Conservation (phyloP, 345 rosid genomes). For the Gossypium turneri region DNA sequence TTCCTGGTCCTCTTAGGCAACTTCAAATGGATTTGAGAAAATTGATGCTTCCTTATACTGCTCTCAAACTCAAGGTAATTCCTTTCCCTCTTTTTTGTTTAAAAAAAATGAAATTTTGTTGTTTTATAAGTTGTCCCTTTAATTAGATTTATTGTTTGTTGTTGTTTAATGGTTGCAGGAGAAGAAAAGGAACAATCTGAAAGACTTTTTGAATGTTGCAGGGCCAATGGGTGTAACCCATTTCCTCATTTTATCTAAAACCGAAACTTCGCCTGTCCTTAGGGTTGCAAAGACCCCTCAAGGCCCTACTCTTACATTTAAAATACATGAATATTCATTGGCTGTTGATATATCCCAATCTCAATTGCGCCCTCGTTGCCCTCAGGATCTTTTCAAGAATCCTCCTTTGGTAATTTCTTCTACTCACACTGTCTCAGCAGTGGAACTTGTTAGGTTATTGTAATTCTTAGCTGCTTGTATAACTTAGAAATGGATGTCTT, state of each 20-base stretch:
- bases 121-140: neutral
- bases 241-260: constrained; percentile 80
- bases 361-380: constrained; percentile 87
- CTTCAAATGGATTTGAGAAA: constrained; percentile 89
- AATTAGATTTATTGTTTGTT: neutral
- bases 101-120: neutral
- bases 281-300: constrained; percentile 94
- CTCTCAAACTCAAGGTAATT: constrained; percentile 76
- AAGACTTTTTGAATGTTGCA: constrained; percentile 81
- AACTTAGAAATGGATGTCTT: neutral
- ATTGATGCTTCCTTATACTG: constrained; percentile 92
- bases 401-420: constrained; percentile 65
- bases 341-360: constrained; percentile 79
- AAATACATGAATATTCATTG: constrained; percentile 69
- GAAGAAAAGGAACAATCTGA: constrained; percentile 78
- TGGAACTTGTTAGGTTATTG: neutral
- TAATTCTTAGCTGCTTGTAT: neutral
- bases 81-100: neutral
- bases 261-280: constrained; percentile 55
- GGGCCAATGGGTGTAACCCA: constrained; percentile 98
- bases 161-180: constrained; percentile 46
- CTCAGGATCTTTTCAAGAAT: constrained; percentile 81
- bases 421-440: neutral
- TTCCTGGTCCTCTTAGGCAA: constrained; percentile 69
- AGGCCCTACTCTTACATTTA: constrained; percentile 87